Percentiles rank a stretch among this genome's conserved stretches.
Conservation (phyloP, 805 yeast species). For the Kluyveromyces lactis region DNA sequence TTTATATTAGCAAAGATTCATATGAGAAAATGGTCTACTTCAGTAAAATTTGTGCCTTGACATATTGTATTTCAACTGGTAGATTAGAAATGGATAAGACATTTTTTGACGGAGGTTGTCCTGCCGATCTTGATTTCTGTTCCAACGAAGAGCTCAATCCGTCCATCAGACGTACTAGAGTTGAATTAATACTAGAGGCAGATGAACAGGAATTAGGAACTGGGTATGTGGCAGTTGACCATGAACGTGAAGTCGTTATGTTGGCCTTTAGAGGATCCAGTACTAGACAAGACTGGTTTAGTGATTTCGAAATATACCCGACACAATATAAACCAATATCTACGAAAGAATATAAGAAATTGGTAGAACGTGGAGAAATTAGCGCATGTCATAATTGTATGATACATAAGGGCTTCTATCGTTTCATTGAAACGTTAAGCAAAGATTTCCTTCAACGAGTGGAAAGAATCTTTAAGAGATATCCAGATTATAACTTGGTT, state of each 20-base stretch:
- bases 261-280: constrained; percentile 59
- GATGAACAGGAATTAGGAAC: constrained; percentile 42
- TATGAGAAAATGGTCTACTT: constrained; percentile 27
- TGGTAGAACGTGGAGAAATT: constrained; percentile 16
- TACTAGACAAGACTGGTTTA: constrained; percentile 51
- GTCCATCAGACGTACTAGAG: constrained; percentile 24
- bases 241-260: constrained; percentile 33
- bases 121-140: constrained; percentile 25
- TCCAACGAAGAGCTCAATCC: constrained; percentile 19
- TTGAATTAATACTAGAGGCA: constrained; percentile 35
- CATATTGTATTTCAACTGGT: constrained; percentile 29
- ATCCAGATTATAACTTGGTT: constrained; percentile 42
- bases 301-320: constrained; percentile 45
- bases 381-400: constrained; percentile 41
- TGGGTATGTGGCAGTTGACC: constrained; percentile 48
- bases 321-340: constrained; percentile 41
- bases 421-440: constrained; percentile 37
- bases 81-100: constrained; percentile 17
- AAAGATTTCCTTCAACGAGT: constrained; percentile 32
- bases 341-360: constrained; percentile 14
- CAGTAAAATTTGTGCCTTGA: constrained; percentile 28
- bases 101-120: constrained; percentile 29
- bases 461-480: constrained; percentile 24
- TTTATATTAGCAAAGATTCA: constrained; percentile 8
- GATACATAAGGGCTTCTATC: constrained; percentile 59